phyloP scores from a whole-genome alignment of 768 basidiomycete genomes.

The Termitomyces sp. region DNA sequence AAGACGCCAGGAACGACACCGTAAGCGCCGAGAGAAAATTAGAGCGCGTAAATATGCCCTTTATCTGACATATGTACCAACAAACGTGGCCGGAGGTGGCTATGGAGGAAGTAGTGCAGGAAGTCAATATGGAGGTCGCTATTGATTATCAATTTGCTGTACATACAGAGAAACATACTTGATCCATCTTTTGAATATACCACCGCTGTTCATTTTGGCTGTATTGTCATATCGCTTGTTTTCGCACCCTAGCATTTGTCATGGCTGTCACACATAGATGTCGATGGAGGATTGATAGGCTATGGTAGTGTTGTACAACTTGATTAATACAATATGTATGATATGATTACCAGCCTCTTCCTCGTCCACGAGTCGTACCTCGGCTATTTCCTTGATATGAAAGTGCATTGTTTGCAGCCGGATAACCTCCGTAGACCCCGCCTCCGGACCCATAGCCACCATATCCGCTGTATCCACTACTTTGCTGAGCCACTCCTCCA shows the following conservation, averaged over 20 bases:
- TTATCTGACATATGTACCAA: slow-evolving; percentile 49
- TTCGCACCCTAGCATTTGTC: neutral
- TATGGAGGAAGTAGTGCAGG: slow-evolving; percentile 14
- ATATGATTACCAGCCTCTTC: slow-evolving; percentile 11
- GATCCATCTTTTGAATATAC: neutral
- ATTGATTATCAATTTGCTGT: slow-evolving; percentile 1
- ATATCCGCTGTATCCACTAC: slow-evolving; percentile 26
- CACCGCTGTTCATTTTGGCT: neutral
- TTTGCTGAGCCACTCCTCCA: slow-evolving; percentile 30
- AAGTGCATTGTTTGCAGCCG: slow-evolving; percentile 30
- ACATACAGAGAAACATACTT: neutral
- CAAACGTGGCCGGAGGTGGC: slow-evolving; percentile 20
- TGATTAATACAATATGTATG: slow-evolving; percentile 1
- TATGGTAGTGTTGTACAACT: neutral
- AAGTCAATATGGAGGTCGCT: slow-evolving; percentile 11
- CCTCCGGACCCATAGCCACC: slow-evolving; percentile 23
- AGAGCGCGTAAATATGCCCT: slow-evolving; percentile 60
- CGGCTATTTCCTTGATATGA: slow-evolving; percentile 21
- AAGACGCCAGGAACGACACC: slow-evolving; percentile 60
- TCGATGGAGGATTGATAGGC: neutral
- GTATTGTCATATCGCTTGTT: neutral
- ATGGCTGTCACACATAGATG: neutral
- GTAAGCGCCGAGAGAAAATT: slow-evolving; percentile 51
- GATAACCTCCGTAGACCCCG: slow-evolving; percentile 24
- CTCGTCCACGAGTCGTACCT: slow-evolving; percentile 40